Evolutionary conservation across 78 protist genomes (phyloP), one percentile per base, ranked within the genome.

Genomic region (Pelomyxa schiedti): DNA sequence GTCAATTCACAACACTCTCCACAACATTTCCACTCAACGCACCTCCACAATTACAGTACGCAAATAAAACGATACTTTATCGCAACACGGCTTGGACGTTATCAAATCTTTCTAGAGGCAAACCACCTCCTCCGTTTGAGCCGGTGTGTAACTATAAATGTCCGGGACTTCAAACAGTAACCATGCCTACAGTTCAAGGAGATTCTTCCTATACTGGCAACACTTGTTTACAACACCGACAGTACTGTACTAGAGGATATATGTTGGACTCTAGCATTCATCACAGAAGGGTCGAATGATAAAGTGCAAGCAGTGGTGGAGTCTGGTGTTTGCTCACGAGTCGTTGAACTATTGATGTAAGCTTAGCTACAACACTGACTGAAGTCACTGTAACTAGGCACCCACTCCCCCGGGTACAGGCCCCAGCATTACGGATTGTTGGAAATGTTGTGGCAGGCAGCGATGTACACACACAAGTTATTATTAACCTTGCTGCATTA

Each of bases 361-460:
- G 28, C 64, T 37, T 1, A 66, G 8, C 39, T 41, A 29, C 73
- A 80, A 2, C n/a, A 8, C 52, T 24, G 7, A 36, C 0, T 72
- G 39, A 4, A 64, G 4, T 4, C 42, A 0, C 71, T 53, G 77
- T 89, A 86, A 6, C 22, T 42, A 8, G n/a, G 64, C 7, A 53
- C 73, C n/a, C 1, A 8, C 3, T n/a, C n/a, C n/a, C n/a, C n/a
- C n/a, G n/a, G n/a, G 93, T 97, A 26, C 93, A 79, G 78, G 79
- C 92, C 2, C 99, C 99, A 4, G 98, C 98, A 4, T 84, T 97
- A 29, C 81, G 99, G 38, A 81, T 95, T 0, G 75, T 93, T 24
- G 98, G 99, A 65, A 97, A 97, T 88, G 92, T 97, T 37, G 99
- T 97, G 37, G 94, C 99, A 9, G 99, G 99, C 35, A 78, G 79